Conservation (phyloP, 257 asterid genomes). For the Petunia axillaris region DNA sequence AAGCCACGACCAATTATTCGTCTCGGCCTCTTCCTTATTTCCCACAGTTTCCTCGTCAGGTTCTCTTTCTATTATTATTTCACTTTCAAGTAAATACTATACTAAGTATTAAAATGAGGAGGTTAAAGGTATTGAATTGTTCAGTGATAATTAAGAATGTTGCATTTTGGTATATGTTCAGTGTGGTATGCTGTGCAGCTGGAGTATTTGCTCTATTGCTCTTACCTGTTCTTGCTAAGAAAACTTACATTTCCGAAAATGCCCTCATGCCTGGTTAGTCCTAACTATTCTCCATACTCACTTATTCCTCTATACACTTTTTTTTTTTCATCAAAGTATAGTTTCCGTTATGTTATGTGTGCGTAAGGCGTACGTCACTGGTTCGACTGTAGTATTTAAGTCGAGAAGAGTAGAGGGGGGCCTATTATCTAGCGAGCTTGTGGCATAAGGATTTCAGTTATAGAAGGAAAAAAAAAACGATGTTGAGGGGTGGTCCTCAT, state of each 20-base stretch:
- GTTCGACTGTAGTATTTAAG: too few species aligned
- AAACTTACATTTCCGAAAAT: constrained; percentile 87
- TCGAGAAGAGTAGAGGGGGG: too few species aligned
- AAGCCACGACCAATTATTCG: constrained; percentile 89
- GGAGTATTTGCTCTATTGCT: constrained; percentile 76
- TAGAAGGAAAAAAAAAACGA: too few species aligned
- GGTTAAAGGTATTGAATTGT: constrained; percentile 1
- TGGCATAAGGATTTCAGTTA: too few species aligned
- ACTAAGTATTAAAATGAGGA: constrained; percentile 2
- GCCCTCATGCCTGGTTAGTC: constrained; percentile 95
- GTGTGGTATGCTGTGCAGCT: constrained; percentile 73
- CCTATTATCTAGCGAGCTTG: too few species aligned
- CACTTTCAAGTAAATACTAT: not conserved
- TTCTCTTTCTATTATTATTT: constrained; percentile 26
- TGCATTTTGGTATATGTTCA: constrained; percentile 43
- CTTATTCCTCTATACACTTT: not conserved
- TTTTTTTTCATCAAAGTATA: not conserved
- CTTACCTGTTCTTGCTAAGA: constrained; percentile 89
- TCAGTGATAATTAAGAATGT: not conserved
- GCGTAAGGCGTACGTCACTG: too few species aligned
- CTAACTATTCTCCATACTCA: not conserved
- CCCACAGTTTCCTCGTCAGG: constrained; percentile 77
- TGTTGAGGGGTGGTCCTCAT: too few species aligned
- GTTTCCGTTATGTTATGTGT: too few species aligned
- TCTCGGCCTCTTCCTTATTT: constrained; percentile 69